phyloP scores from a whole-genome alignment of 805 yeast species.

The Metschnikowia orientalis region DNA sequence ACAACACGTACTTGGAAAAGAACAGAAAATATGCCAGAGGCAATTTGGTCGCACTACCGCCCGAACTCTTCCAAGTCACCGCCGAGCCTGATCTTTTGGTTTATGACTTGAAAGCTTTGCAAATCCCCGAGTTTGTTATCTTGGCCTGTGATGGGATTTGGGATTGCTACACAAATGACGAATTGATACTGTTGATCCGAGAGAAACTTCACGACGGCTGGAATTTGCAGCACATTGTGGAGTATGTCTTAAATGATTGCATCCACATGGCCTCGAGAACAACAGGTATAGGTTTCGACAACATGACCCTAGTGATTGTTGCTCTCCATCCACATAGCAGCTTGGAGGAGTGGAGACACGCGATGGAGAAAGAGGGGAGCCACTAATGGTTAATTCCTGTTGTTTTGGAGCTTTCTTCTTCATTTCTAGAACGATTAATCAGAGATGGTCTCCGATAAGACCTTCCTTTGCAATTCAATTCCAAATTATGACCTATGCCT shows the following conservation, averaged over 20 bases:
- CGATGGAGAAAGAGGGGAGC: too few species aligned
- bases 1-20: constrained; percentile 30
- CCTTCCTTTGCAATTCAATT: too few species aligned
- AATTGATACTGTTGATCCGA: constrained; percentile 50
- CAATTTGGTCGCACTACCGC: constrained; percentile 35
- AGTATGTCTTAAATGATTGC: constrained; percentile 59
- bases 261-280: constrained; percentile 65
- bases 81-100: constrained; percentile 42
- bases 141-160: constrained; percentile 46
- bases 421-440: too few species aligned
- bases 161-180: constrained; percentile 51
- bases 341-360: constrained; percentile 55
- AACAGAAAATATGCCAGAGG: constrained; percentile 21
- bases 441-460: too few species aligned
- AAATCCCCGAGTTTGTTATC: constrained; percentile 32
- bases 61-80: constrained; percentile 40
- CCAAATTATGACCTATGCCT: too few species aligned
- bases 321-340: constrained; percentile 49
- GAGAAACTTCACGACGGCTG: constrained; percentile 55
- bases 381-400: too few species aligned
- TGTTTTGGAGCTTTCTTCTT: too few species aligned
- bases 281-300: constrained; percentile 79
- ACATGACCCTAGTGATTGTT: constrained; percentile 71
- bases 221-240: constrained; percentile 54
- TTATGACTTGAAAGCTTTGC: constrained; percentile 30